Evolutionary conservation across 352 stramenopile species (phyloP).

Genomic region (Phytophthora macrochlamydospora): DNA sequence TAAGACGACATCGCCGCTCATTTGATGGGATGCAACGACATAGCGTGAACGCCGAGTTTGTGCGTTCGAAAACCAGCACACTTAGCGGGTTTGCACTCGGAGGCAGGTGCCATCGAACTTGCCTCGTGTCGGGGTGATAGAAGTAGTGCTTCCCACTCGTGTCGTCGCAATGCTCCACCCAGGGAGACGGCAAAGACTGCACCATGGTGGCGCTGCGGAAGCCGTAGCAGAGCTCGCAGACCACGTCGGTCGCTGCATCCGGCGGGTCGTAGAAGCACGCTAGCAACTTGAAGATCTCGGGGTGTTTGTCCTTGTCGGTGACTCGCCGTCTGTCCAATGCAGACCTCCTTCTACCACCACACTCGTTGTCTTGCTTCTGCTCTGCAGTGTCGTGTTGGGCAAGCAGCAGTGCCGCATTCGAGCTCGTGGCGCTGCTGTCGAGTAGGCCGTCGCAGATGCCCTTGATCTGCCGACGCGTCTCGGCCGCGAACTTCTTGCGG

Average conservation of each 20-base stretch:
- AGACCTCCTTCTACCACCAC: conserved; percentile 5
- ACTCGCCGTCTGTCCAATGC: neutral
- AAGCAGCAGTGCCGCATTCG: conserved; percentile 40
- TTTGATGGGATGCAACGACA: conserved; percentile 66
- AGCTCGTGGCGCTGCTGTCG: conserved; percentile 25
- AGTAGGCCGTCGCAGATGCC: conserved; percentile 50
- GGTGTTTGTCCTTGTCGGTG: conserved; percentile 30
- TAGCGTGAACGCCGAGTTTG: conserved; percentile 60
- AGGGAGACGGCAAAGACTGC: conserved; percentile 38
- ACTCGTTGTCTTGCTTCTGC: neutral
- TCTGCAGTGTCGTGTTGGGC: conserved; percentile 19
- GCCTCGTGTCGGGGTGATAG: conserved; percentile 41
- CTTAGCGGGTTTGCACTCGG: conserved; percentile 41
- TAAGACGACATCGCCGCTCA: conserved; percentile 46
- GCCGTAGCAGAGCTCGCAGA: conserved; percentile 54
- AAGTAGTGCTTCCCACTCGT: conserved; percentile 57
- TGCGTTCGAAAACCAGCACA: conserved; percentile 57
- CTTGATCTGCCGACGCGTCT: conserved; percentile 56
- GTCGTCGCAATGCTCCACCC: conserved; percentile 59
- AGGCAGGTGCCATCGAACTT: conserved; percentile 55
- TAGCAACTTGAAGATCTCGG: conserved; percentile 35
- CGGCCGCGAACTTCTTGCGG: conserved; percentile 56
- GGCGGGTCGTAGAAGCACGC: conserved; percentile 54
- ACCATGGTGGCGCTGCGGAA: conserved; percentile 47
- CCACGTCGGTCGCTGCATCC: conserved; percentile 49